phyloP scores from a whole-genome alignment of 352 stramenopile species.

The Sclerospora graminicola region DNA sequence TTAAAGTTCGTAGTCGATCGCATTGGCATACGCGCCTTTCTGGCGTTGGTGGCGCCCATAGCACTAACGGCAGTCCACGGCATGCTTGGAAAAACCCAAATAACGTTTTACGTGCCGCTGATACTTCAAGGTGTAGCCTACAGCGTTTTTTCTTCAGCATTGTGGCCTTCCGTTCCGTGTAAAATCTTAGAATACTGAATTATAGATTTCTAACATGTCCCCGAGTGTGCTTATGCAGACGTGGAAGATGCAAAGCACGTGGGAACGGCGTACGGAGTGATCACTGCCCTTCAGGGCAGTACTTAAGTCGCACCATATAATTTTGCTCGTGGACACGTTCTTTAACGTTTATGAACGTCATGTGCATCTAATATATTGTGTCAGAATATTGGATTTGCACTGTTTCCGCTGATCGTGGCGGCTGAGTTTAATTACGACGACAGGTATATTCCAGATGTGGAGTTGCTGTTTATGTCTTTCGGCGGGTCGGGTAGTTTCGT shows the following conservation, averaged over 20 bases:
- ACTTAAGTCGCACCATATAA: no score
- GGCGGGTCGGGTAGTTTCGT: conserved; percentile 62
- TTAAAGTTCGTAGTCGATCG: conserved; percentile 88
- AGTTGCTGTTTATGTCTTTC: conserved; percentile 76
- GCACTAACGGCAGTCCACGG: conserved; percentile 79
- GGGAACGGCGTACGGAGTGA: conserved; percentile 89
- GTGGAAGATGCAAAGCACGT: conserved; percentile 81
- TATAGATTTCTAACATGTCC: neutral
- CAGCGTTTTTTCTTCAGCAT: conserved; percentile 86
- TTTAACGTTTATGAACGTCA: no score
- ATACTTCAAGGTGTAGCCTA: conserved; percentile 89
- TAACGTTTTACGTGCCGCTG: conserved; percentile 79
- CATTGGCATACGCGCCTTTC: conserved; percentile 71
- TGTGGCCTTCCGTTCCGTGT: no score
- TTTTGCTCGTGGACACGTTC: neutral
- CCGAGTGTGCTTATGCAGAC: conserved; percentile 24
- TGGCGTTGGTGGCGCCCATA: conserved; percentile 68
- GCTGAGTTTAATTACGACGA: conserved; percentile 61
- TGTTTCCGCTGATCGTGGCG: conserved; percentile 70
- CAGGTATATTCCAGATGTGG: conserved; percentile 69
- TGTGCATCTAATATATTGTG: conserved; percentile 5
- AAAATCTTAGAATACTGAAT: neutral
- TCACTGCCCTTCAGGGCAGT: conserved; percentile 87
- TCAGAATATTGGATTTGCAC: conserved; percentile 73
- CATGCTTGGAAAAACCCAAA: conserved; percentile 62